Base-by-base conservation (phyloP, 352 stramenopile species). In the Pythium grandisporangium region DNA sequence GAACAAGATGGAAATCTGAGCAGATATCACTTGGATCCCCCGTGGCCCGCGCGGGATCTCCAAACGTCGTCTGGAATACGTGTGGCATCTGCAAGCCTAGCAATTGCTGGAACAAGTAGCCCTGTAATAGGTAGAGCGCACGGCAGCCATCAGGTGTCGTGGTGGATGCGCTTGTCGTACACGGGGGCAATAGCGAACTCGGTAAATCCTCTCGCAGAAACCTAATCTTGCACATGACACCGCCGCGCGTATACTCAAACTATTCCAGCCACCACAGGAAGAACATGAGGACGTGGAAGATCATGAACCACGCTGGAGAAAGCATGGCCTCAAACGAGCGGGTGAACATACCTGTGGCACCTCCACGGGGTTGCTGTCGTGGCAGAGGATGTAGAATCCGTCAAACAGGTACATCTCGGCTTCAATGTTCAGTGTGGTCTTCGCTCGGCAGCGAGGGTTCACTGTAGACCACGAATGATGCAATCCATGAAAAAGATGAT, bases 371-470 rank as follows among this genome's bases (percentile, higher is more conserved):
- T 45, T 45, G 3, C 83, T 58, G 25, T 66, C 58, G 19, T 91
- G 78, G 30, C 66, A 88, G 13, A 93, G 60, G 42, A 93, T 45
- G 62, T 85, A 91, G 48, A 92, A 92, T 26, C 81, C 81, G 37
- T 93, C 81, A 40, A 93, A 93, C 21, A 90, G 48, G 46, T 87
- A 89, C 19, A 84, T 58, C 21, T 61, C 60, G 23, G 66, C 58
- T 14, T 75, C 61, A n/a, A 77, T 61, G 23, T 72, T 55, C 29
- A 92, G 70, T 13, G 71, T 71, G 16, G 81, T 91, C 64, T 89
- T 86, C 17, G 53, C 66, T 7, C 52, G 44, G 39, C 70, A 89
- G 21, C 78, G 72, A 32, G 78, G 78, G 42, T 91, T 91, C 55
- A 87, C 78, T 91, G 30, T 7, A 14, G 13, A 3, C 20, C 37